Conservation (phyloP, 768 basidiomycete species). For the Lactifluus pinguis region DNA sequence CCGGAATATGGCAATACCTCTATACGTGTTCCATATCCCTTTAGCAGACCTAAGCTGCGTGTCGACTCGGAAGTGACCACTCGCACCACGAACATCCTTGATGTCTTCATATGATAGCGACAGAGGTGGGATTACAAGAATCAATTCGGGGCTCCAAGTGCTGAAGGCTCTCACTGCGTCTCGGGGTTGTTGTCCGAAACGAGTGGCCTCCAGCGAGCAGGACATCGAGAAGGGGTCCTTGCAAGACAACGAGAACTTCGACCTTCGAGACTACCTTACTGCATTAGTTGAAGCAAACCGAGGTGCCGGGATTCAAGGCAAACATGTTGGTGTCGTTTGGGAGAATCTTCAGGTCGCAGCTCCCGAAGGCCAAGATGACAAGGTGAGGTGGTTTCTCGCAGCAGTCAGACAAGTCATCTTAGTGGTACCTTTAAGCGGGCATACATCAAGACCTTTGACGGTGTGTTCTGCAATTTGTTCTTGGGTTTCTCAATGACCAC, state of each 20-base stretch:
- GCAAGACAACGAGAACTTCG: constrained; percentile 35
- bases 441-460: constrained; percentile 51
- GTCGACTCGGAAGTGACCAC: neutral
- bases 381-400: constrained; percentile 31
- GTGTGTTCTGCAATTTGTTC: constrained; percentile 27
- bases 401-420: neutral
- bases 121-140: neutral
- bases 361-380: constrained; percentile 44
- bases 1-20: neutral
- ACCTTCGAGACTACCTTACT: constrained; percentile 59
- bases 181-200: neutral
- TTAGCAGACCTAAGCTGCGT: neutral
- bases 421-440: constrained; percentile 29
- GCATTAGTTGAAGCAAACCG: constrained; percentile 60
- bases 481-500: neutral
- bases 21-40: neutral
- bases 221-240: constrained; percentile 38
- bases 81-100: too few relatives aligned
- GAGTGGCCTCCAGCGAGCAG: constrained; percentile 4
- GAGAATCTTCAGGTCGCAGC: constrained; percentile 57
- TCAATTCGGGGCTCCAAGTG: neutral
- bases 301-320: constrained; percentile 57
- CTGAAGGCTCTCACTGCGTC: neutral
- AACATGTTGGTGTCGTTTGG: constrained; percentile 74
- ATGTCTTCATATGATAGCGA: neutral